A percentile compares a stretch with the other conserved stretches of the same genome.
Evolutionary conservation across 768 basidiomycete genomes (phyloP).

Genomic region (Cyclocybe aegerita): DNA sequence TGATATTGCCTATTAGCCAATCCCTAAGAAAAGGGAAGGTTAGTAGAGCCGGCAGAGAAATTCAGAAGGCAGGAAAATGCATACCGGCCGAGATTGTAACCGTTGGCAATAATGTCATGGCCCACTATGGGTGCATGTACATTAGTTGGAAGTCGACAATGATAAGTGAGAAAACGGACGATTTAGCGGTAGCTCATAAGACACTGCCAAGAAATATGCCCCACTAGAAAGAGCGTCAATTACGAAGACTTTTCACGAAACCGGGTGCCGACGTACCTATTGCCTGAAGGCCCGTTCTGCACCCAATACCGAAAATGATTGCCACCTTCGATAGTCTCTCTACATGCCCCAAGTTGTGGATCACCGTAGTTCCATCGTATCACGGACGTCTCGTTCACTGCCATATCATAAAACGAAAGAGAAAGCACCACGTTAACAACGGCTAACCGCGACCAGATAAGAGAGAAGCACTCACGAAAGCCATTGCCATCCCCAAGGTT

Average conservation of each 20-base stretch:
- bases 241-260: not conserved
- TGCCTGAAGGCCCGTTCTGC: slow-evolving; percentile 63
- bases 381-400: slow-evolving; percentile 82
- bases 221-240: slow-evolving; percentile 38
- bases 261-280: slow-evolving; percentile 44
- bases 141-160: slow-evolving; percentile 3
- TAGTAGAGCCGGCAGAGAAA: not conserved
- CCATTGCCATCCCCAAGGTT: slow-evolving; percentile 86
- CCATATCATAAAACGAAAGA: not conserved
- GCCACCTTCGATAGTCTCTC: slow-evolving; percentile 84
- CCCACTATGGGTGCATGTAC: slow-evolving; percentile 29
- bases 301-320: slow-evolving; percentile 89
- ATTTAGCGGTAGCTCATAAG: slow-evolving; percentile 68
- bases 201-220: slow-evolving; percentile 73
- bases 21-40: slow-evolving; percentile 49
- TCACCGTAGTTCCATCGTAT: slow-evolving; percentile 86
- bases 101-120: slow-evolving; percentile 75
- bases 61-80: not conserved
- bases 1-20: slow-evolving; percentile 84
- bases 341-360: slow-evolving; percentile 77
- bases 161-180: slow-evolving; percentile 30
- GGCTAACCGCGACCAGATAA: not conserved
- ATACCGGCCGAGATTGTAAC: slow-evolving; percentile 79
- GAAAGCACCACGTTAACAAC: not conserved
- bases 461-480: slow-evolving; percentile 43